phyloP scores from a whole-genome alignment of 2,329 filamentous ascomycete genomes.

The Pleomassaria siparia region DNA sequence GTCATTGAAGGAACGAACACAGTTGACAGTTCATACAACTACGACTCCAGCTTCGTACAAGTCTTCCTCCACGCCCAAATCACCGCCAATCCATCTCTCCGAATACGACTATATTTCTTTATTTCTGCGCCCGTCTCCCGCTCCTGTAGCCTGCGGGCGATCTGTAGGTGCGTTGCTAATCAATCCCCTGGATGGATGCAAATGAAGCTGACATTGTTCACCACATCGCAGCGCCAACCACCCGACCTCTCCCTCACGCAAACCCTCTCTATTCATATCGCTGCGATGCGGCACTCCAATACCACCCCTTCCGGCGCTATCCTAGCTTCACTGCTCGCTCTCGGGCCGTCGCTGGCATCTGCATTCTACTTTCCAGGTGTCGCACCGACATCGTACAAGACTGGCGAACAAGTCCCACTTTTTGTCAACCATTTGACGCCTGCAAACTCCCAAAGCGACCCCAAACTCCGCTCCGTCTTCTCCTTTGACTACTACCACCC shows the following conservation, averaged over 20 bases:
- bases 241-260: background rate
- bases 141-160: conserved; percentile 1
- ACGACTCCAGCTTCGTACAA: background rate
- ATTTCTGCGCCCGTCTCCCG: background rate
- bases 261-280: background rate
- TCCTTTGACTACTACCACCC: conserved; percentile 96
- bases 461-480: conserved; percentile 85
- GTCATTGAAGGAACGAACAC: conserved; percentile 1
- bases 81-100: background rate
- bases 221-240: background rate
- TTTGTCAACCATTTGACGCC: conserved; percentile 93
- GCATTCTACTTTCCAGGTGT: conserved; percentile 97
- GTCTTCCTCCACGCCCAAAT: background rate
- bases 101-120: background rate
- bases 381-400: conserved; percentile 87
- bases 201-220: background rate
- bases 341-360: conserved; percentile 42
- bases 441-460: conserved; percentile 73
- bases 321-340: conserved; percentile 41
- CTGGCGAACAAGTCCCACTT: conserved; percentile 77
- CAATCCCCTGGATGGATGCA: background rate
- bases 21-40: background rate
- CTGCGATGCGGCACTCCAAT: conserved; percentile 33
- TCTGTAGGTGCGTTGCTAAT: background rate
- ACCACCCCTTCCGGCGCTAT: conserved; percentile 27